Percentiles rank a stretch among this genome's conserved stretches.
Evolutionary conservation across 441 rosid genomes (phyloP).

Genomic region (Erodium texanum): DNA sequence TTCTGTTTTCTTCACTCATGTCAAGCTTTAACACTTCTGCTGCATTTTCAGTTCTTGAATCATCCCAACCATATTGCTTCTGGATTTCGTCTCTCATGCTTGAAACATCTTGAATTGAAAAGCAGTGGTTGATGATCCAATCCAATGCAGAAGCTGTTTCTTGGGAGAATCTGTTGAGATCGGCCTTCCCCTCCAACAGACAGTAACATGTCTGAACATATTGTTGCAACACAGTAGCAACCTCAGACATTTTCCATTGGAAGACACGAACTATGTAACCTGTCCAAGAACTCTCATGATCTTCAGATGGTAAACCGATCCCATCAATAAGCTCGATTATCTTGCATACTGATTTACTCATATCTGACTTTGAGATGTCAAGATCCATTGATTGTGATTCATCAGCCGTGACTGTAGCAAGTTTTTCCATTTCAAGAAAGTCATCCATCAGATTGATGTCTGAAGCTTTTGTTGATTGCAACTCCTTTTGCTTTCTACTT

Average conservation of each 20-base stretch:
- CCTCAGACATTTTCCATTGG: conserved; percentile 77
- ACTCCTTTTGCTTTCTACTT: conserved; percentile 36
- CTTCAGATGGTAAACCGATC: conserved; percentile 15
- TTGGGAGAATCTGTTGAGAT: conserved; percentile 42
- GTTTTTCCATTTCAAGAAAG: conserved; percentile 77
- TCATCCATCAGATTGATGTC: conserved; percentile 75
- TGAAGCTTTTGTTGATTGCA: conserved; percentile 31
- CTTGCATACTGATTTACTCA: conserved; percentile 45
- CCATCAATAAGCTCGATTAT: conserved; percentile 57
- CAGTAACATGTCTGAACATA: conserved; percentile 52
- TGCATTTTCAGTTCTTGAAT: conserved; percentile 46
- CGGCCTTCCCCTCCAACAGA: conserved; percentile 46
- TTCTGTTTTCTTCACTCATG: conserved; percentile 28
- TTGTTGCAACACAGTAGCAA: conserved; percentile 35
- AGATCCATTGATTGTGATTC: conserved; percentile 21
- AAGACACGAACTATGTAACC: conserved; percentile 60
- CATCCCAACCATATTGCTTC: conserved; percentile 62
- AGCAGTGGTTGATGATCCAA: conserved; percentile 70
- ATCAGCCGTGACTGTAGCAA: conserved; percentile 45
- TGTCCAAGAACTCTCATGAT: conserved; percentile 17
- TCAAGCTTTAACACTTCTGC: conserved; percentile 19
- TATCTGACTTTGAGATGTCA: conserved; percentile 27
- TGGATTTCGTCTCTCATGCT: conserved; percentile 51
- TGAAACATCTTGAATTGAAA: conserved; percentile 66
- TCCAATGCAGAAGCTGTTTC: conserved; percentile 56